A percentile compares a stretch with the other conserved stretches of the same genome.
phyloP scores from a whole-genome alignment of 202 grass and related monocot genomes.

The Bolboschoenoplectus hybrid region DNA sequence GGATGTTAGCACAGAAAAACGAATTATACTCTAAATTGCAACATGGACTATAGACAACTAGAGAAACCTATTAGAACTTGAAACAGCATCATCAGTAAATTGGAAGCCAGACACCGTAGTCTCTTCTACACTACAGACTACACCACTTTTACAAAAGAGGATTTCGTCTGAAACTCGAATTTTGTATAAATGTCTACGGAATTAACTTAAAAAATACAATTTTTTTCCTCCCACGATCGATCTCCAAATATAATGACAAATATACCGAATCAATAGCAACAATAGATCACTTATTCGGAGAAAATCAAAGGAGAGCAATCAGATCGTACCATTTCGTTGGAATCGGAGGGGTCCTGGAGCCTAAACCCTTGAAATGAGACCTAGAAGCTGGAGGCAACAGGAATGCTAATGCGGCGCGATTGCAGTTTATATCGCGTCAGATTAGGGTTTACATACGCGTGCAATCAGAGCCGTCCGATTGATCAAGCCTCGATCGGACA shows the following conservation, averaged over 20 bases:
- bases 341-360: not conserved
- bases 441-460: not conserved
- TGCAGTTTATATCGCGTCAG: not conserved
- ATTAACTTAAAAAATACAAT: not conserved
- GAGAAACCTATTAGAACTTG: not conserved
- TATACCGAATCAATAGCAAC: not conserved
- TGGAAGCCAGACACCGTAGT: not conserved
- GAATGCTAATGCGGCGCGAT: not conserved
- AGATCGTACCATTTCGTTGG: slow-evolving; percentile 1
- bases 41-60: not conserved
- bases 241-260: not conserved
- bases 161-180: not conserved
- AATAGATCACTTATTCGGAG: not conserved
- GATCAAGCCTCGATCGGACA: not conserved
- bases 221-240: not conserved
- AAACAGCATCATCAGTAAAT: not conserved
- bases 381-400: slow-evolving; percentile 3
- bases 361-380: slow-evolving; percentile 19
- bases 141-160: not conserved
- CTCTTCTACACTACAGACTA: not conserved
- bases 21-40: not conserved
- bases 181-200: not conserved
- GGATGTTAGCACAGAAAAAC: not conserved
- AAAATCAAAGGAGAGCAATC: not conserved
- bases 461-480: slow-evolving; percentile 1